Base-by-base conservation (phyloP, 148 eudicot species). In the Limonium bicolor region DNA sequence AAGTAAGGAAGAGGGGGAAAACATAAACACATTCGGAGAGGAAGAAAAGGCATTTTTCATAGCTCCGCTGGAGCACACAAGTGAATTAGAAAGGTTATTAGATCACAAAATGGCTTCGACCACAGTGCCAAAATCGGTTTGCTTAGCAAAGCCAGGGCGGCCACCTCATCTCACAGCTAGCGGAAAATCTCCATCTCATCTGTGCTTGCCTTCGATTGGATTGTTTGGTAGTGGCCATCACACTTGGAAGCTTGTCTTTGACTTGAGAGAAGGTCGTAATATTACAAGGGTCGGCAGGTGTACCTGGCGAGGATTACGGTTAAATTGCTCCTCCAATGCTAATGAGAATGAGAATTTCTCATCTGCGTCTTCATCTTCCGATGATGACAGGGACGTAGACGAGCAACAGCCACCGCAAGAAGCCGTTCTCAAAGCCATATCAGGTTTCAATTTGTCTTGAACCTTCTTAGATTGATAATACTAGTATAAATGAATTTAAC, bases 391-490 rank as follows among this genome's bases (percentile, higher is more conserved):
- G n/a, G n/a, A n/a, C n/a, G n/a, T n/a, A n/a, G n/a, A n/a, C n/a
- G n/a, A 77, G 26, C 90, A 80, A 53, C 85, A 68, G 34, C 96
- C 96, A 6, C 96, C 96, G 51, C 96, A 86, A 62, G 94, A 86
- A 55, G 96, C 73, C 43, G 74, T 86, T 49, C 86, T 82, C 36
- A 81, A 82, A 65, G 93, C 84, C 58, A 77, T 86, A 65, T 81
- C 96, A 53, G 96, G 96, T 81, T 0, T 28, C 7, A 1, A 11
- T 54, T 18, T 23, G n/a, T n/a, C n/a, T n/a, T n/a, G n/a, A n/a
- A n/a, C n/a, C n/a, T n/a, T n/a, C n/a, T n/a, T n/a, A n/a, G n/a
- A n/a, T n/a, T n/a, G n/a, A n/a, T n/a, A n/a, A n/a, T n/a, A n/a
- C n/a, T n/a, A n/a, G n/a, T n/a, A n/a, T n/a, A n/a, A n/a, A n/a